These are phyloP conservation scores for Wickerhamomyces subpelliculosus DNA, from an alignment of 805 yeast genomes.

Conservation along the genomic window DNA sequence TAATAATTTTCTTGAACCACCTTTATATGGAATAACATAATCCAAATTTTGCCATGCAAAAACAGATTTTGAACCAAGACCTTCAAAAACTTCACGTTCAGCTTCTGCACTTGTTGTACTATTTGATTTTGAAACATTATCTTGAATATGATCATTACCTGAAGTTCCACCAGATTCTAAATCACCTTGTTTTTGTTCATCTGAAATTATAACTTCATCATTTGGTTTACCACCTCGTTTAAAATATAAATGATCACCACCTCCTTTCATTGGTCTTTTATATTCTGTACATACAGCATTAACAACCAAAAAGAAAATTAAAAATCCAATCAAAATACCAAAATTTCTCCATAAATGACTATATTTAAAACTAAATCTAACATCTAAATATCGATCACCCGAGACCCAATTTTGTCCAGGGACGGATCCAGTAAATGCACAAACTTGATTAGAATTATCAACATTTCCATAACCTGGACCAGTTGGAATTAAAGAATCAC, in stretches of 20 bases:
- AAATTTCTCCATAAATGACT: constrained; percentile 75
- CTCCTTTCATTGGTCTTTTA: constrained; percentile 33
- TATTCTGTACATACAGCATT: constrained; percentile 48
- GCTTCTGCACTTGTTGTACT: no score
- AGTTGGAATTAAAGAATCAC: constrained; percentile 46
- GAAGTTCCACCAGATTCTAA: constrained; percentile 4
- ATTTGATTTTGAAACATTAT: constrained; percentile 1
- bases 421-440: constrained; percentile 54
- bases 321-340: constrained; percentile 55
- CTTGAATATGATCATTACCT: constrained; percentile 4
- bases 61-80: constrained; percentile 23
- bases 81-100: constrained; percentile 16
- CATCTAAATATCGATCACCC: constrained; percentile 52
- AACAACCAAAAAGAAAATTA: constrained; percentile 42
- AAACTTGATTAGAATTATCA: constrained; percentile 35
- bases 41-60: constrained; percentile 27
- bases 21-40: constrained; percentile 25
- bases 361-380: constrained; percentile 43
- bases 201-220: background rate
- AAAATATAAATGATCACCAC: constrained; percentile 39
- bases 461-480: constrained; percentile 46
- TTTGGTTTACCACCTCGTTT: constrained; percentile 32
- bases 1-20: constrained; percentile 40
- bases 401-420: constrained; percentile 46
- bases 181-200: constrained; percentile 1